These are phyloP conservation scores for Pontederia paniculata DNA, from an alignment of 176 grass and related monocot genomes.

Conservation along the genomic window DNA sequence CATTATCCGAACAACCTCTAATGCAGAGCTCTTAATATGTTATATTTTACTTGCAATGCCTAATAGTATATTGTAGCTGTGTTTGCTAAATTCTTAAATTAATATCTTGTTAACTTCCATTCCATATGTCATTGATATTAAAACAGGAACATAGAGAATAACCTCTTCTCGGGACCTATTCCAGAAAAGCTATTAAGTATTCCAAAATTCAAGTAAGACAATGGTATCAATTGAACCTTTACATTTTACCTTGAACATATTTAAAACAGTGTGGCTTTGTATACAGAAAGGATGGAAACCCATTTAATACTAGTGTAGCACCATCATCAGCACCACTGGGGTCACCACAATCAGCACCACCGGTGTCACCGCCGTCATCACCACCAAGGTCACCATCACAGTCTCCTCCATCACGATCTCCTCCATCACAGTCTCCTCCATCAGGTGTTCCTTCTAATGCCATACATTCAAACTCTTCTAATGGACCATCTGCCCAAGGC, in stretches of 20 bases:
- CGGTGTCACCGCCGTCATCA: slow-evolving; percentile 19
- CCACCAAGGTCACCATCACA: slow-evolving; percentile 31
- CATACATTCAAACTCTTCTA: slow-evolving; percentile 22
- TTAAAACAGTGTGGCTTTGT: slow-evolving; percentile 11
- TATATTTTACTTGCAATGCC: not conserved
- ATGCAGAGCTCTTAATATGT: not conserved
- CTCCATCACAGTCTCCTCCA: not conserved
- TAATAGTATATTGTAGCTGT: not conserved
- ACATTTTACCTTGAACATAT: not conserved
- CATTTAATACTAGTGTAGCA: slow-evolving; percentile 78
- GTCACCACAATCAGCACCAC: slow-evolving; percentile 6
- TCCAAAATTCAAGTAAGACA: slow-evolving; percentile 82
- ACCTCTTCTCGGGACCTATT: slow-evolving; percentile 93
- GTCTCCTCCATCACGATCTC: slow-evolving; percentile 21
- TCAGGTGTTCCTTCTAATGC: not conserved
- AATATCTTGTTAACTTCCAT: not conserved
- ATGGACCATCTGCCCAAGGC: slow-evolving; percentile 21
- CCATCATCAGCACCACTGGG: slow-evolving; percentile 46
- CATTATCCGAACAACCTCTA: too few species aligned
- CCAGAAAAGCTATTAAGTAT: slow-evolving; percentile 66
- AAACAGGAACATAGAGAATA: slow-evolving; percentile 85
- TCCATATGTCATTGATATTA: not conserved
- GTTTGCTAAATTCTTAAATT: not conserved
- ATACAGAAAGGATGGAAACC: slow-evolving; percentile 89
- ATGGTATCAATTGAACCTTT: slow-evolving; percentile 1